Conservation (phyloP, 2,329 filamentous ascomycete genomes). For the Ceratocystis colombiana region DNA sequence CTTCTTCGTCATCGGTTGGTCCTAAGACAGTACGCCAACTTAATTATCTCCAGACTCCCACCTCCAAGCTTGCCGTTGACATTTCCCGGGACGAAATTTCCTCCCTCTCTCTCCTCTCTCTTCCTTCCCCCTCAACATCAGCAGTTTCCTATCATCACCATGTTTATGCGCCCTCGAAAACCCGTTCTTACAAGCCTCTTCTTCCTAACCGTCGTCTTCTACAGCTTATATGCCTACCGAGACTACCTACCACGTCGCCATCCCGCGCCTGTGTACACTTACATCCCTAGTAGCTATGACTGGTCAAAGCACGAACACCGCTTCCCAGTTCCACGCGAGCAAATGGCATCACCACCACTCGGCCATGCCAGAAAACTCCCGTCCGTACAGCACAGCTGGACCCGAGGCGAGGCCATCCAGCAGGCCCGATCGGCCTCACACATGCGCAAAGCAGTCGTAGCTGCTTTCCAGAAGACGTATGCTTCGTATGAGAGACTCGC, state of each 20-base stretch:
- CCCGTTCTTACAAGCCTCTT: constrained; percentile 38
- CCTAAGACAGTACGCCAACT: no score
- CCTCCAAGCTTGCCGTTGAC: no score
- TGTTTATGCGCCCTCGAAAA: constrained; percentile 26
- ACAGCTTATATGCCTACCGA: constrained; percentile 51
- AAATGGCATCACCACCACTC: constrained; percentile 26
- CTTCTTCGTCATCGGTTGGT: no score
- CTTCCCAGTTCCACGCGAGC: constrained; percentile 25
- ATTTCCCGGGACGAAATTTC: no score
- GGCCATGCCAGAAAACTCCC: constrained; percentile 12
- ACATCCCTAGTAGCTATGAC: constrained; percentile 27
- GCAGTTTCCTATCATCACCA: neutral
- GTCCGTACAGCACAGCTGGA: constrained; percentile 19
- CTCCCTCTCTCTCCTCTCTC: no score
- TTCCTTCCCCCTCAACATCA: neutral
- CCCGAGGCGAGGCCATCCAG: constrained; percentile 16
- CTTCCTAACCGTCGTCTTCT: constrained; percentile 53
- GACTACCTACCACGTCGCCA: neutral
- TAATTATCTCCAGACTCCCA: no score
- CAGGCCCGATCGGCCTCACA: constrained; percentile 16
- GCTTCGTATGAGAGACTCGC: constrained; percentile 50
- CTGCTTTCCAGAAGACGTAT: constrained; percentile 48
- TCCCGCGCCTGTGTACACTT: constrained; percentile 13
- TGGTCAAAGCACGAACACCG: constrained; percentile 27
- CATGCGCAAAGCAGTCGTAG: constrained; percentile 38